These are phyloP conservation scores for Coniferiporia weirii DNA, from an alignment of 1,284 basidiomycete genomes.

Conservation along the genomic window DNA sequence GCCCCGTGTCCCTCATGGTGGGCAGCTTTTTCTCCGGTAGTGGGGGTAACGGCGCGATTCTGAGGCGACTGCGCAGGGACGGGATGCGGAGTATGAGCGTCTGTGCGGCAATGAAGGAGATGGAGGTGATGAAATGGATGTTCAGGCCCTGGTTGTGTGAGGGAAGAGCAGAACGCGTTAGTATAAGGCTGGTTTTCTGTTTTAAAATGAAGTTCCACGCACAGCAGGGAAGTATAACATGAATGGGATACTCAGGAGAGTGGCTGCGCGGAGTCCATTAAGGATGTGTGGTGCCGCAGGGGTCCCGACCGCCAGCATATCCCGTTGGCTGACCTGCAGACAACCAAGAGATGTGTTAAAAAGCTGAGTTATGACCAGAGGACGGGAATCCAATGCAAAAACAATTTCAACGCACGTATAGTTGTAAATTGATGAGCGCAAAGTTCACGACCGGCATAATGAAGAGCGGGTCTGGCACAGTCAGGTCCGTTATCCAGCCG, in stretches of 20 bases:
- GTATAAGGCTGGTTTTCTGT: background rate
- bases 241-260: conserved; percentile 54
- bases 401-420: conserved; percentile 47
- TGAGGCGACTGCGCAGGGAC: conserved; percentile 40
- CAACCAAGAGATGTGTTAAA: conserved; percentile 7
- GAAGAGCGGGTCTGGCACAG: conserved; percentile 73
- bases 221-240: conserved; percentile 49
- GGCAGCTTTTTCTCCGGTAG: conserved; percentile 22
- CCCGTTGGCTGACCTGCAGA: conserved; percentile 48
- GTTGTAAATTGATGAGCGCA: conserved; percentile 64
- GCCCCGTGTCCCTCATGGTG: conserved; percentile 28
- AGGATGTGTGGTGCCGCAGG: conserved; percentile 62
- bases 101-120: conserved; percentile 40
- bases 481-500: conserved; percentile 74
- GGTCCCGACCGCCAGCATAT: conserved; percentile 50
- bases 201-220: background rate
- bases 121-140: conserved; percentile 52
- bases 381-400: background rate
- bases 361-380: background rate
- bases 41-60: conserved; percentile 42
- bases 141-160: conserved; percentile 47
- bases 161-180: conserved; percentile 6
- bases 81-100: conserved; percentile 42
- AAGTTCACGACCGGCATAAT: conserved; percentile 68
- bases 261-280: conserved; percentile 65